Base-by-base conservation (phyloP, 805 yeast species). In the Ogataea methanolica region DNA sequence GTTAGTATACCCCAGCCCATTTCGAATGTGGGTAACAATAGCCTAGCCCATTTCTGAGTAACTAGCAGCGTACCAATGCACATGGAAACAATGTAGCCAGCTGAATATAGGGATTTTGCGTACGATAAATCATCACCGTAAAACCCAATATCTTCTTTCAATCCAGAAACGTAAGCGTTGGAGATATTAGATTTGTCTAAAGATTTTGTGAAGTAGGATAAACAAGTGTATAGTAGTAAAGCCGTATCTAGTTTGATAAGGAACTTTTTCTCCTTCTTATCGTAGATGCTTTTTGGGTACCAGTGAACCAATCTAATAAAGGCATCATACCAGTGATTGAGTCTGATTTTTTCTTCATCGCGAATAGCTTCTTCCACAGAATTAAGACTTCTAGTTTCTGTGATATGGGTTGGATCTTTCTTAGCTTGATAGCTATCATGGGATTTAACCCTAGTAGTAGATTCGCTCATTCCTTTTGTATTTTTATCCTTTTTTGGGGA, bases 191-290 rank as follows among this genome's bases (percentile, higher is more conserved):
- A 72, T 50, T 75, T 76, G 61, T 85, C 90, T 41, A 85, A 69
- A 42, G 80, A 76, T 59, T 83, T 83, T 46, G 84, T 80, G 84
- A 87, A 85, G 62, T 83, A 83, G 0, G 82, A 80, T 21, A 72
- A 56, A 56, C 78, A 74, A 17, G 62, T 64, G 49, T 71, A 74
- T 36, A 72, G 65, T 33, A 81, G 71, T 42, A 85, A 62, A 39
- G 78, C 62, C 7, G 76, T 50, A 56, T 83, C 89, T 34, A 83
- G 62, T 59, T 83, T 83, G 53, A 71, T 62, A 19, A 80, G 59
- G 36, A 80, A 62, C 34, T 62, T 67, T 42, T 73, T 70, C 45
- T 74, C 78, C 15, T 16, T 34, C 15, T 50, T 35, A 23, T 53
- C 53, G 34, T 57, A 57, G 17, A 53, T 29, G 34, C 49, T 41